A percentile compares a stretch with the other conserved stretches of the same genome.
These are phyloP conservation scores for Epichloe elymi DNA, from an alignment of 2,329 filamentous ascomycete species.

Conservation along the genomic window DNA sequence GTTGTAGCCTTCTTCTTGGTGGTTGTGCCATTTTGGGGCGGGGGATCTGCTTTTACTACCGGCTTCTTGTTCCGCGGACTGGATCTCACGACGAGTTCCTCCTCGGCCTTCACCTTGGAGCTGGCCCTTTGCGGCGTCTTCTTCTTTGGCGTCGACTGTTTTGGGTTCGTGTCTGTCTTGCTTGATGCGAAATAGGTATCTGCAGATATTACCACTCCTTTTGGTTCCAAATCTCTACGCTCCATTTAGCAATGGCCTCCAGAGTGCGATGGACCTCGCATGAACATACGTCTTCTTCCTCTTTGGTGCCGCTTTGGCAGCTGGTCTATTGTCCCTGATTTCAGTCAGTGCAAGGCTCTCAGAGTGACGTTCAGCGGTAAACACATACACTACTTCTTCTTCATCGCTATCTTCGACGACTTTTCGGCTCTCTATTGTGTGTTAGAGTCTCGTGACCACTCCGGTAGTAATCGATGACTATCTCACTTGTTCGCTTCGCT, in stretches of 20 bases:
- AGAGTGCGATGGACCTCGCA: neutral
- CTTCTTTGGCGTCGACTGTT: constrained; percentile 21
- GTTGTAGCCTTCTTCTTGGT: constrained; percentile 30
- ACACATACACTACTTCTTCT: constrained; percentile 36
- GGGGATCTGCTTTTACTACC: constrained; percentile 15
- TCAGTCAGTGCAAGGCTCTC: neutral
- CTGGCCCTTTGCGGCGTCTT: constrained; percentile 27
- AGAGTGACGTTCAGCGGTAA: neutral
- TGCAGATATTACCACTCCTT: constrained; percentile 39
- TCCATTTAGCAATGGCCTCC: neutral
- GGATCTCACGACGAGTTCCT: constrained; percentile 34
- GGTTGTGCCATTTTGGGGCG: constrained; percentile 17
- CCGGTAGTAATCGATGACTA: neutral
- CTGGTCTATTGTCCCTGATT: constrained; percentile 37
- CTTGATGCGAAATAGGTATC: constrained; percentile 43
- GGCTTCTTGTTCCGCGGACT: constrained; percentile 37
- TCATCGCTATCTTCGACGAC: constrained; percentile 74
- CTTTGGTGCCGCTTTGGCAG: constrained; percentile 33
- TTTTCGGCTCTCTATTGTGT: constrained; percentile 41
- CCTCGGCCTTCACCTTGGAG: constrained; percentile 23
- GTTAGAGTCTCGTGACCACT: constrained; percentile 9
- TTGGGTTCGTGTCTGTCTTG: constrained; percentile 26
- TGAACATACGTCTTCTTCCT: constrained; percentile 41
- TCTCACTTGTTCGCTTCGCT: constrained; percentile 33
- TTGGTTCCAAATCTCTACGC: constrained; percentile 26